A percentile compares a stretch with the other conserved stretches of the same genome.
phyloP scores from a whole-genome alignment of 768 basidiomycete species.

The Auriscalpium vulgare region DNA sequence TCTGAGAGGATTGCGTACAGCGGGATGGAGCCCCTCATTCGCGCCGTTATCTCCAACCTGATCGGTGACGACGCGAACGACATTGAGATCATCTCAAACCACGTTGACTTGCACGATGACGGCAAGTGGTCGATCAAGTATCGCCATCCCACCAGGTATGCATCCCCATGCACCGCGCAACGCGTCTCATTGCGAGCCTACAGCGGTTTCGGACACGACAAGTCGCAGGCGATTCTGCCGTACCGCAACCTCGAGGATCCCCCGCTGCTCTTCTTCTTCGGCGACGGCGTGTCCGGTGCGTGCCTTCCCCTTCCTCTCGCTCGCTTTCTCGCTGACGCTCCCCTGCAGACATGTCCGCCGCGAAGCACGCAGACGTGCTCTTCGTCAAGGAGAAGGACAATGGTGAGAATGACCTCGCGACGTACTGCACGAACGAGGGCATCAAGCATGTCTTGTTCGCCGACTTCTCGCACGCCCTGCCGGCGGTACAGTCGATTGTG shows the following conservation, averaged over 20 bases:
- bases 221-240: conserved; percentile 88
- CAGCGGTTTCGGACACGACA: conserved; percentile 92
- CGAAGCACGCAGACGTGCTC: conserved; percentile 85
- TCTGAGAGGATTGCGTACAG: conserved; percentile 28
- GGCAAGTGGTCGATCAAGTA: conserved; percentile 79
- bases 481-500: conserved; percentile 60
- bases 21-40: conserved; percentile 92
- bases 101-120: conserved; percentile 56
- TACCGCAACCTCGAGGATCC: conserved; percentile 65
- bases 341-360: conserved; percentile 78
- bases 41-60: conserved; percentile 79
- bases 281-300: conserved; percentile 92
- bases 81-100: conserved; percentile 94
- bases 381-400: conserved; percentile 81
- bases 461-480: conserved; percentile 58
- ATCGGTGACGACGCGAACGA: conserved; percentile 64
- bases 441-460: conserved; percentile 76
- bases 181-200: neutral
- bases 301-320: conserved; percentile 4
- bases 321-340: neutral
- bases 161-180: neutral
- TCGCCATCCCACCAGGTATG: conserved; percentile 80
- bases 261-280: conserved; percentile 92
- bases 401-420: conserved; percentile 80
- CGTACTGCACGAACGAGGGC: conserved; percentile 70